A percentile compares a stretch with the other conserved stretches of the same genome.
These are phyloP conservation scores for Sindora glabra DNA, from an alignment of 306 rosid genomes.

Conservation along the genomic window DNA sequence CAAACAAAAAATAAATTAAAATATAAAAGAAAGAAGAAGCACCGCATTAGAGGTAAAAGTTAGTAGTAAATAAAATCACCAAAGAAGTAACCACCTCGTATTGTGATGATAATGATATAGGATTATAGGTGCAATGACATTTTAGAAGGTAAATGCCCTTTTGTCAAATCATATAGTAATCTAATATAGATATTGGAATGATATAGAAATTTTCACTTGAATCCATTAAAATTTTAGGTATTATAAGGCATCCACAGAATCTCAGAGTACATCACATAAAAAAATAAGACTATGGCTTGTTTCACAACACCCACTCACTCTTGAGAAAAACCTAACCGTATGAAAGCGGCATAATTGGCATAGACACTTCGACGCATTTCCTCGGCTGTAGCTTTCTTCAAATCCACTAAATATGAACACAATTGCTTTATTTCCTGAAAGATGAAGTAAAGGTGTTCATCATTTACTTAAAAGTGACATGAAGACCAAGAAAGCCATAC, in stretches of 20 bases:
- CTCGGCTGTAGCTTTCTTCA: constrained; percentile 90
- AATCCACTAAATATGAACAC: constrained; percentile 73
- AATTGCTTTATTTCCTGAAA: constrained; percentile 88
- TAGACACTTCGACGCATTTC: constrained; percentile 99
- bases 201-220: not conserved
- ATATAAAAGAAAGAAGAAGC: no score
- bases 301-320: constrained; percentile 4
- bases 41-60: no score
- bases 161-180: no score
- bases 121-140: not conserved
- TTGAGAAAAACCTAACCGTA: constrained; percentile 56
- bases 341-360: constrained; percentile 95
- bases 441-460: not conserved
- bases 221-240: not conserved
- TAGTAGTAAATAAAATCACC: no score
- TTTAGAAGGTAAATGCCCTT: not conserved
- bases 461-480: not conserved
- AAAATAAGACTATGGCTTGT: not conserved
- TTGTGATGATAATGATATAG: not conserved
- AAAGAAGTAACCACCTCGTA: no score
- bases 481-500: constrained; percentile 3
- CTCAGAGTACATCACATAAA: not conserved
- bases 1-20: no score
- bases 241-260: not conserved
- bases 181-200: no score